phyloP scores from a whole-genome alignment of 164 flowering plant genomes.

The Liquidambar formosana region DNA sequence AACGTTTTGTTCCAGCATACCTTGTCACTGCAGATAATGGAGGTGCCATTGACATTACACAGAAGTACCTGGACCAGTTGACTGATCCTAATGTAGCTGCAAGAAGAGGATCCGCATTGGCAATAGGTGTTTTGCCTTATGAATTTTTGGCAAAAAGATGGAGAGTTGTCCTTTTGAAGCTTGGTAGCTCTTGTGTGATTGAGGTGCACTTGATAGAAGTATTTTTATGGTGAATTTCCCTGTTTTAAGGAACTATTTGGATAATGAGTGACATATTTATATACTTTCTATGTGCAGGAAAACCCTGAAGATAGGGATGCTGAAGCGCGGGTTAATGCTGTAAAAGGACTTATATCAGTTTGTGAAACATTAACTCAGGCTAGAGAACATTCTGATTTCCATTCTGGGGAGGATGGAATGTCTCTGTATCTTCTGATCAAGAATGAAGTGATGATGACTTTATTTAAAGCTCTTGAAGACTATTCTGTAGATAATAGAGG shows the following conservation, averaged over 20 bases:
- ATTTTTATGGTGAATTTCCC: neutral
- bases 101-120: slow-evolving; percentile 93
- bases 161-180: slow-evolving; percentile 70
- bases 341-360: slow-evolving; percentile 77
- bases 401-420: slow-evolving; percentile 38
- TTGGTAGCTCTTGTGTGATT: slow-evolving; percentile 65
- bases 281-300: slow-evolving; percentile 47
- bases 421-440: slow-evolving; percentile 57
- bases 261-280: neutral
- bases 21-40: slow-evolving; percentile 29
- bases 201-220: slow-evolving; percentile 50
- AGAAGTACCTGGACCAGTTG: slow-evolving; percentile 66
- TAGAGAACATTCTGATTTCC: slow-evolving; percentile 24
- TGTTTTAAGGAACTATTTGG: neutral
- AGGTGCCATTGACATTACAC: slow-evolving; percentile 34
- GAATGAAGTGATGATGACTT: slow-evolving; percentile 66
- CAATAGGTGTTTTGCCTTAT: slow-evolving; percentile 74
- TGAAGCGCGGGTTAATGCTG: slow-evolving; percentile 96
- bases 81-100: slow-evolving; percentile 82
- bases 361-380: slow-evolving; percentile 69
- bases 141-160: slow-evolving; percentile 60
- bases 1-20: slow-evolving; percentile 63
- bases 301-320: slow-evolving; percentile 89
- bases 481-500: slow-evolving; percentile 96
- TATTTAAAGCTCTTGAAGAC: slow-evolving; percentile 88